Percentiles rank a stretch among this genome's conserved stretches.
Conservation (phyloP, 2,329 filamentous ascomycete species). For the Pseudogymnoascus sp. region DNA sequence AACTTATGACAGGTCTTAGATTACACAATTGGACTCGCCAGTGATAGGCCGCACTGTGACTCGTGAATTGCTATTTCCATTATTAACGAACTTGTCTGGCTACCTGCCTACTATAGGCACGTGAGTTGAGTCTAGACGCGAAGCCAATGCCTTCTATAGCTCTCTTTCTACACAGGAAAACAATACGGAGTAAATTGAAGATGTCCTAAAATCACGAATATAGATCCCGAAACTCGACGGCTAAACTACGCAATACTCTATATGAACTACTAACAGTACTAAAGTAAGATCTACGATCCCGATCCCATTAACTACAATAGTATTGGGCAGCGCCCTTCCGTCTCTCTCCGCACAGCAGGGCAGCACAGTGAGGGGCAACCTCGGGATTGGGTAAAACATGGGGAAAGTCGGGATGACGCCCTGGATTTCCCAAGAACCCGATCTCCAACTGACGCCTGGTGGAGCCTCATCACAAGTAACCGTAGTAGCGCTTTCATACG, state of each 20-base stretch:
- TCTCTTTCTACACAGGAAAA: background rate
- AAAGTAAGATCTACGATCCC: background rate
- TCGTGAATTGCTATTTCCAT: background rate
- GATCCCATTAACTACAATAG: constrained; percentile 1
- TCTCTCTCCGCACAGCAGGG: background rate
- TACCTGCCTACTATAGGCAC: background rate
- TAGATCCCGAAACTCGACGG: background rate
- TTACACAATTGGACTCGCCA: background rate
- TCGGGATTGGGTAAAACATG: constrained; percentile 1
- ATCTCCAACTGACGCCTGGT: background rate
- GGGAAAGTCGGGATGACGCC: background rate
- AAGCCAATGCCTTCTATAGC: background rate
- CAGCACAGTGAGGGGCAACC: background rate
- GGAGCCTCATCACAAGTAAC: background rate
- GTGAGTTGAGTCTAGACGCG: background rate
- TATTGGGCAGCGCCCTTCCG: background rate
- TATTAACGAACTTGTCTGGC: background rate
- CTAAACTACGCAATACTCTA: constrained; percentile 1
- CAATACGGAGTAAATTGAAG: background rate
- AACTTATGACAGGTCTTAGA: constrained; percentile 2
- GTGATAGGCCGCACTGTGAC: background rate
- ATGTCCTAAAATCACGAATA: background rate
- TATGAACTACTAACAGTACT: background rate
- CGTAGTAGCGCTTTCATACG: background rate
- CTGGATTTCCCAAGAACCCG: background rate